These are phyloP conservation scores for Arthrobotrys iridis DNA, from an alignment of 2,329 filamentous ascomycete genomes.

Conservation along the genomic window DNA sequence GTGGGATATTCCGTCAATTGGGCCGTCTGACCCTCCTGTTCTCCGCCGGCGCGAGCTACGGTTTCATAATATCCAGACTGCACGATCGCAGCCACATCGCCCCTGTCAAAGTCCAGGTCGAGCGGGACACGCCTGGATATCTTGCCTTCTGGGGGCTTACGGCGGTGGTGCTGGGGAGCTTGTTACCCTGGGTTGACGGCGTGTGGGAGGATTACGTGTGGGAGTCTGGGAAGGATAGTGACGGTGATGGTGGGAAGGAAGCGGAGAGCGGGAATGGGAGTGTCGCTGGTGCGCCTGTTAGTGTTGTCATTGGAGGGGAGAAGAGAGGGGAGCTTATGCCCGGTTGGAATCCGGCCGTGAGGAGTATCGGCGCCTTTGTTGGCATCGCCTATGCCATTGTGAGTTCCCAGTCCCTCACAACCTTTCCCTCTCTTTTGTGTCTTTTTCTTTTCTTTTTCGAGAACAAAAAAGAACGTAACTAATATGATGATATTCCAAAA, in stretches of 20 bases:
- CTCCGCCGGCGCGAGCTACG: conserved; percentile 81
- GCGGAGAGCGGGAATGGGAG: conserved; percentile 55
- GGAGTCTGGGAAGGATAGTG: conserved; percentile 60
- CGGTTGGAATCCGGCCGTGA: conserved; percentile 79
- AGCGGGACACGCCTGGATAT: conserved; percentile 69
- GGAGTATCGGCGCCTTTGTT: conserved; percentile 76
- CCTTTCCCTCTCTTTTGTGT: too few species aligned
- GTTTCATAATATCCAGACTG: conserved; percentile 80
- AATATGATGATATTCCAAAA: conserved; percentile 1
- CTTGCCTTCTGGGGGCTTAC: conserved; percentile 82
- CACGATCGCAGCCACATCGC: conserved; percentile 75
- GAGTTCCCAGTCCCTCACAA: too few species aligned
- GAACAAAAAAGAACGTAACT: too few species aligned
- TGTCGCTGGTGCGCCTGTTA: conserved; percentile 50
- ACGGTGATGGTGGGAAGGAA: conserved; percentile 22
- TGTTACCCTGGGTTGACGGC: conserved; percentile 85
- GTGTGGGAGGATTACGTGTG: conserved; percentile 72
- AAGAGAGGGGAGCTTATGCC: conserved; percentile 62
- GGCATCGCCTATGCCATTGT: conserved; percentile 85
- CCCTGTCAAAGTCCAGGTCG: conserved; percentile 70
- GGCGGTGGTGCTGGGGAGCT: conserved; percentile 78
- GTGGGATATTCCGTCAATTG: conserved; percentile 66
- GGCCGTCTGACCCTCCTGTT: conserved; percentile 75
- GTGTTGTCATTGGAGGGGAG: conserved; percentile 59
- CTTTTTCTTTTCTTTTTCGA: too few species aligned